phyloP scores from a whole-genome alignment of 169 alveolate species.

The Cryptosporidium ryanae region DNA sequence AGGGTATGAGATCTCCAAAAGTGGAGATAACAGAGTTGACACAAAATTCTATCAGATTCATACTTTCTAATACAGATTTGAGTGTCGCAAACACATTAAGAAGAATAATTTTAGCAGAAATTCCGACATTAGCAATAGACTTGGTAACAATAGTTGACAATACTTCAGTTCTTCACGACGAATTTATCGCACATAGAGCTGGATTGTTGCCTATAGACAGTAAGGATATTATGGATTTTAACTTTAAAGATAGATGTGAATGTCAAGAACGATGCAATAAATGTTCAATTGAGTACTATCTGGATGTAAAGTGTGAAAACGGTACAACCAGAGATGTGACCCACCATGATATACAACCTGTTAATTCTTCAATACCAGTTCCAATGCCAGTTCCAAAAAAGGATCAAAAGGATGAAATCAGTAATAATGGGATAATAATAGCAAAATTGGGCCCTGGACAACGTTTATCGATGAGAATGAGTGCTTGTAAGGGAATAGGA shows the following conservation, averaged over 20 bases:
- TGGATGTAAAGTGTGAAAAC: conserved; percentile 88
- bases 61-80: conserved; percentile 89
- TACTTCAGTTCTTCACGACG: conserved; percentile 96
- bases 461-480: conserved; percentile 90
- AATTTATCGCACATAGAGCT: conserved; percentile 93
- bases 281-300: conserved; percentile 90
- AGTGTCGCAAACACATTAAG: conserved; percentile 95
- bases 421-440: conserved; percentile 90
- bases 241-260: conserved; percentile 90
- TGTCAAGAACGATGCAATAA: conserved; percentile 91
- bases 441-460: conserved; percentile 93
- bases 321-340: conserved; percentile 90
- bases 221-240: conserved; percentile 88
- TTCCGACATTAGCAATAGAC: conserved; percentile 96
- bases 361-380: conserved; percentile 77
- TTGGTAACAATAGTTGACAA: conserved; percentile 93
- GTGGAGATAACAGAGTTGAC: conserved; percentile 84
- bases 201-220: conserved; percentile 94
- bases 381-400: conserved; percentile 77
- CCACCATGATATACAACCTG: conserved; percentile 84
- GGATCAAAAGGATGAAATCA: conserved; percentile 75
- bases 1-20: conserved; percentile 80
- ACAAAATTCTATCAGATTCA: conserved; percentile 83
- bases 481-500: conserved; percentile 96
- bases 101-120: conserved; percentile 94